Percentiles rank a stretch among this genome's conserved stretches.
Conservation (phyloP, 2,329 filamentous ascomycete genomes). For the Colletotrichum graminicola region DNA sequence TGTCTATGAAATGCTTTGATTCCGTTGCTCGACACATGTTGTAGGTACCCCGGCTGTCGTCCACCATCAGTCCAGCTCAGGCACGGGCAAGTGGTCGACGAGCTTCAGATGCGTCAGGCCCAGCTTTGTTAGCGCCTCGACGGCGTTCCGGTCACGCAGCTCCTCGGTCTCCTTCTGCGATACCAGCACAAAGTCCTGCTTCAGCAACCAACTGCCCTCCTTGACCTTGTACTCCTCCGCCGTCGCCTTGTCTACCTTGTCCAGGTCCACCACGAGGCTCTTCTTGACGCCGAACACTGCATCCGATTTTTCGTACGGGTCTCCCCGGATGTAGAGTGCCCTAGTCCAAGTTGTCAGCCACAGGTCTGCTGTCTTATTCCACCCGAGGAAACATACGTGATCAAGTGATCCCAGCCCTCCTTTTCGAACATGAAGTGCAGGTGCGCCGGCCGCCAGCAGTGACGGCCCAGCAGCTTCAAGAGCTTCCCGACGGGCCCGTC, state of each 20-base stretch:
- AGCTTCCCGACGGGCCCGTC: slow-evolving; percentile 86
- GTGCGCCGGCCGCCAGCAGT: slow-evolving; percentile 82
- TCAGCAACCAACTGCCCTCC: slow-evolving; percentile 73
- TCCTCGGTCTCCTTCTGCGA: slow-evolving; percentile 75
- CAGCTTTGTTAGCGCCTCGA: slow-evolving; percentile 74
- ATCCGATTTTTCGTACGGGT: slow-evolving; percentile 86
- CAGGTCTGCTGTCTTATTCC: not conserved
- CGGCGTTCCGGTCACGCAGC: slow-evolving; percentile 73
- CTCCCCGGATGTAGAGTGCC: slow-evolving; percentile 80
- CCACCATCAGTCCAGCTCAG: slow-evolving; percentile 64
- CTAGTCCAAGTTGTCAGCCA: slow-evolving; percentile 53
- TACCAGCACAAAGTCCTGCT: slow-evolving; percentile 83
- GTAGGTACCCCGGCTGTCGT: too few species aligned
- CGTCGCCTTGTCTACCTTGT: slow-evolving; percentile 63
- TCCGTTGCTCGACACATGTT: not conserved
- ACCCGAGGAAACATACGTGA: slow-evolving; percentile 73
- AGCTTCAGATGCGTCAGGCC: slow-evolving; percentile 76
- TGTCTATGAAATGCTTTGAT: not conserved
- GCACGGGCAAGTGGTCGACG: slow-evolving; percentile 81
- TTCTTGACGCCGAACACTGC: slow-evolving; percentile 91
- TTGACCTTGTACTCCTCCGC: slow-evolving; percentile 73
- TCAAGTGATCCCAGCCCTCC: slow-evolving; percentile 80
- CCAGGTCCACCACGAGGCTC: slow-evolving; percentile 76
- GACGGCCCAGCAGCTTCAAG: slow-evolving; percentile 74
- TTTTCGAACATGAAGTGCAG: slow-evolving; percentile 93